These are phyloP conservation scores for Ceratocystis smalleyi DNA, from an alignment of 2,329 filamentous ascomycete genomes.

Conservation along the genomic window DNA sequence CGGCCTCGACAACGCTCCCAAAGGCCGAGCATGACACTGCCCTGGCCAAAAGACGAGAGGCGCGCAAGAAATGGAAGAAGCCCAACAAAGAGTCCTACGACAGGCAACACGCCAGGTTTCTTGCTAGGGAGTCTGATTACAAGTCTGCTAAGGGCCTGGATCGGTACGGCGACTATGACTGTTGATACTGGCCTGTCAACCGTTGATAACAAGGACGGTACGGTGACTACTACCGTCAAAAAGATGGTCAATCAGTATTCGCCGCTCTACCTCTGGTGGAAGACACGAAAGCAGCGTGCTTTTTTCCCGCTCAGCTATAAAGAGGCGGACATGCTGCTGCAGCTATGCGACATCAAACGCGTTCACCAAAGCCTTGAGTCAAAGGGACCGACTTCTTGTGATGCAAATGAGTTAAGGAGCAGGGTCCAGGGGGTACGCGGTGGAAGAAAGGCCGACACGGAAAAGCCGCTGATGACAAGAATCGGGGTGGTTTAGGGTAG, in stretches of 20 bases:
- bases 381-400: neutral
- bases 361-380: neutral
- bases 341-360: neutral
- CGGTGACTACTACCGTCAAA: neutral
- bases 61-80: neutral
- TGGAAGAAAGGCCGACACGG: neutral
- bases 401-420: neutral
- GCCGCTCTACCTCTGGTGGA: constrained; percentile 11
- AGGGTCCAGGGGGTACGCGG: neutral
- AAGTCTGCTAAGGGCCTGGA: neutral
- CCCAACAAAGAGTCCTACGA: neutral
- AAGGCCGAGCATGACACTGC: neutral
- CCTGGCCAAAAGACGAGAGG: neutral
- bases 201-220: neutral
- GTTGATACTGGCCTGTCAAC: neutral
- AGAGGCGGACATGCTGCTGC: constrained; percentile 8
- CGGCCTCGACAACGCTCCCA: neutral
- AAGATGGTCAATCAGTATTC: constrained; percentile 3
- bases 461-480: neutral
- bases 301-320: constrained; percentile 4
- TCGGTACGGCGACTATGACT: constrained; percentile 1
- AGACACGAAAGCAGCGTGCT: constrained; percentile 7
- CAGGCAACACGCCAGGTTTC: neutral
- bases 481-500: neutral
- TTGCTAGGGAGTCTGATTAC: neutral